phyloP scores from a whole-genome alignment of 306 rosid genomes.

The Medicago arabica region DNA sequence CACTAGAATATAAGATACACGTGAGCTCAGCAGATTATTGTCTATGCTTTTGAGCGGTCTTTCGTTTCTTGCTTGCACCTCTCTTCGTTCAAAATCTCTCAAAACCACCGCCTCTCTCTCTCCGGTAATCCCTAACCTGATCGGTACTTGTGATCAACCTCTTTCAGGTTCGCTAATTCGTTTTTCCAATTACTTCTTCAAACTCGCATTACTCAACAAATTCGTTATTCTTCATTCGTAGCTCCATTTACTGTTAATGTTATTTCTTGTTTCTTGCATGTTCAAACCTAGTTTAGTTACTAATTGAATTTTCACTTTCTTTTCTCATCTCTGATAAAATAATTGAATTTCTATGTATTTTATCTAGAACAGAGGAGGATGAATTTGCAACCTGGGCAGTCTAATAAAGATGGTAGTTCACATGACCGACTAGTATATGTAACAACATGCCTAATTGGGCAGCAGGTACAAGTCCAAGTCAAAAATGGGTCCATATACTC shows the following conservation, averaged over 20 bases:
- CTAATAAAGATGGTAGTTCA: constrained; percentile 62
- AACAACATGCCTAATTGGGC: constrained; percentile 79
- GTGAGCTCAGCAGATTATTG: too few species aligned
- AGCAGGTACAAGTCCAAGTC: constrained; percentile 85
- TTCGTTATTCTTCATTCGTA: not conserved
- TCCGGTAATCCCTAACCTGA: constrained; percentile 50
- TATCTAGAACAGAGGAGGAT: constrained; percentile 60
- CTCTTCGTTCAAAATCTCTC: constrained; percentile 48
- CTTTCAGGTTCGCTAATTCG: constrained; percentile 11
- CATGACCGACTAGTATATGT: constrained; percentile 74
- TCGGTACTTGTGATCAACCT: constrained; percentile 27
- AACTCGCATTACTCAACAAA: not conserved
- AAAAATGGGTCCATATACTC: constrained; percentile 81
- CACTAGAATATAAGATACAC: too few species aligned
- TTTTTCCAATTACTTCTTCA: constrained; percentile 1
- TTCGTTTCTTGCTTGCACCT: constrained; percentile 18
- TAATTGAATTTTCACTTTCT: too few species aligned
- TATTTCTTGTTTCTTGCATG: not conserved
- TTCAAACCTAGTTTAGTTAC: not conserved
- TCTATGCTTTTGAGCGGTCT: constrained; percentile 15
- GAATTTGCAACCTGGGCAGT: constrained; percentile 66
- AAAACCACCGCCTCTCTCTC: constrained; percentile 18
- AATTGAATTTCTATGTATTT: constrained; percentile 29
- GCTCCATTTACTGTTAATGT: not conserved
- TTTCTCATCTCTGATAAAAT: too few species aligned